These are phyloP conservation scores for Babesia ovis DNA, from an alignment of 169 alveolate species.

Conservation along the genomic window DNA sequence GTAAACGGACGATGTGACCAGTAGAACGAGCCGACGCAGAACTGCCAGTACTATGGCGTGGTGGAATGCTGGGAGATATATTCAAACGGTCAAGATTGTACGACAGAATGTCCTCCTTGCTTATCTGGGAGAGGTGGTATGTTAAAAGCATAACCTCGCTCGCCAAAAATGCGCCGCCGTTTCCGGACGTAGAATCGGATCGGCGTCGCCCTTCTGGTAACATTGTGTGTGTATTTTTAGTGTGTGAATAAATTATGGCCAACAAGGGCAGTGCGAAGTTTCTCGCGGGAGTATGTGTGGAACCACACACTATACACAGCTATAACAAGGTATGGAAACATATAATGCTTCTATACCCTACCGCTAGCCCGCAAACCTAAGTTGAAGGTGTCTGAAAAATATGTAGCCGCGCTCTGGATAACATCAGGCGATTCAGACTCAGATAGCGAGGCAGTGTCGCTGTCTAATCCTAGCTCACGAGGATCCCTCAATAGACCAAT, in stretches of 20 bases:
- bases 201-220: neutral
- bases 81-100: constrained; percentile 31
- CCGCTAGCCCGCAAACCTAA: neutral
- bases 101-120: constrained; percentile 28
- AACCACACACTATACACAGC: constrained; percentile 24
- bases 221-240: neutral
- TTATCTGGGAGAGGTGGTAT: constrained; percentile 34
- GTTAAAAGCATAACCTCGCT: constrained; percentile 39
- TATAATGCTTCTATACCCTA: neutral
- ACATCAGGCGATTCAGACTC: constrained; percentile 30
- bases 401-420: constrained; percentile 48
- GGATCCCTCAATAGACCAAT: constrained; percentile 10
- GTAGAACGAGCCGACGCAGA: constrained; percentile 17
- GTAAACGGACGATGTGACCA: constrained; percentile 22
- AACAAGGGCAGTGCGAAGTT: neutral
- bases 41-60: neutral
- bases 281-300: constrained; percentile 11
- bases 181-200: neutral
- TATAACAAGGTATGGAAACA: neutral
- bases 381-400: constrained; percentile 42
- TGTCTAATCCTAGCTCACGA: constrained; percentile 22
- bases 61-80: neutral
- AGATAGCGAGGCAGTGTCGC: constrained; percentile 13
- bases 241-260: constrained; percentile 6
- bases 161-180: constrained; percentile 47